A percentile compares a stretch with the other conserved stretches of the same genome.
Conservation (phyloP, 371 early-diverging fungal genomes). For the Lichtheimia ramosa region DNA sequence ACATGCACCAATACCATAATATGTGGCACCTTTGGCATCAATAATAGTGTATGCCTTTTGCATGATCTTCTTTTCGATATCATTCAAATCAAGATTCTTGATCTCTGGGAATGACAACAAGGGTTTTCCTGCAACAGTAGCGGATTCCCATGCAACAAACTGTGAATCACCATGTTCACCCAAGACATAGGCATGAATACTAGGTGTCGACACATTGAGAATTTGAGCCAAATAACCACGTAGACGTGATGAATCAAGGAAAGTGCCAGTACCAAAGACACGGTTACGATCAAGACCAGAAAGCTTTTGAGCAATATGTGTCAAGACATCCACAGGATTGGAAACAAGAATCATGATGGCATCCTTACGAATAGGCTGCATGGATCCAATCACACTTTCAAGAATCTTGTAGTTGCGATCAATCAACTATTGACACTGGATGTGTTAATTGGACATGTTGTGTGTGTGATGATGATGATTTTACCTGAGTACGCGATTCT, state of each 20-base stretch:
- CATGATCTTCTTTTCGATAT: conserved; percentile 55
- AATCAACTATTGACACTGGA: conserved; percentile 48
- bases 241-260: conserved; percentile 79
- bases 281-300: conserved; percentile 76
- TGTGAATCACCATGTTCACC: conserved; percentile 91
- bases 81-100: conserved; percentile 49
- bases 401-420: conserved; percentile 82
- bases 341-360: conserved; percentile 79
- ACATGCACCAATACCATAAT: conserved; percentile 86
- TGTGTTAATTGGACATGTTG: not conserved
- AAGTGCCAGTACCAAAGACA: conserved; percentile 88
- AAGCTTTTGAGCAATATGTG: conserved; percentile 79
- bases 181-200: conserved; percentile 80
- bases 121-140: conserved; percentile 74
- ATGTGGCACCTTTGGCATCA: conserved; percentile 82
- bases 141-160: conserved; percentile 81
- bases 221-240: conserved; percentile 61
- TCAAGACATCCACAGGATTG: conserved; percentile 84
- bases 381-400: conserved; percentile 62
- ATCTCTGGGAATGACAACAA: conserved; percentile 66
- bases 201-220: conserved; percentile 64
- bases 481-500: conserved; percentile 68
- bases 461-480: not conserved
- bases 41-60: conserved; percentile 86
- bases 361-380: conserved; percentile 74